A percentile compares a stretch with the other conserved stretches of the same genome.
Evolutionary conservation across 768 basidiomycete species (phyloP).

Genomic region (Auriculariales sp.): DNA sequence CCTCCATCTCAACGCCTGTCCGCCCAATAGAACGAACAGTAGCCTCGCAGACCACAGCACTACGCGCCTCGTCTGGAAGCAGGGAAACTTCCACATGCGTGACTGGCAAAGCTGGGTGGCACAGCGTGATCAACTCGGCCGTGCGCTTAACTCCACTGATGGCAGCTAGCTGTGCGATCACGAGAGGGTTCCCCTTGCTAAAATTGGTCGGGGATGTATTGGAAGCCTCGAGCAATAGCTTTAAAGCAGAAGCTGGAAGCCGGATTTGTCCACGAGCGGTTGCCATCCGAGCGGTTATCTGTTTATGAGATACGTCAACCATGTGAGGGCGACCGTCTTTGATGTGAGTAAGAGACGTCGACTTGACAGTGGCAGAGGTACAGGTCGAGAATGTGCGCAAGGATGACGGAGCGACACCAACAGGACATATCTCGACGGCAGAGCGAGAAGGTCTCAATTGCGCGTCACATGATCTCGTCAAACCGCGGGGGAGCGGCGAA

Average conservation of each 20-base stretch:
- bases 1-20: constrained; percentile 91
- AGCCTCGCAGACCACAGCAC: constrained; percentile 44
- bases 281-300: constrained; percentile 47
- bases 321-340: constrained; percentile 62
- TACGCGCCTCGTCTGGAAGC: constrained; percentile 23
- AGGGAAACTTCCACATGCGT: constrained; percentile 56
- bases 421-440: neutral
- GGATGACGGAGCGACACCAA: too few species aligned
- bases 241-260: constrained; percentile 49
- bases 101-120: constrained; percentile 59
- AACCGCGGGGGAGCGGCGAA: too few species aligned
- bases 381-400: too few species aligned
- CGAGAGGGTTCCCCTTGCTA: constrained; percentile 55
- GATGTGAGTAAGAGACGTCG: constrained; percentile 75
- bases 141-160: constrained; percentile 84
- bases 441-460: neutral
- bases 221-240: constrained; percentile 31
- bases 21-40: constrained; percentile 64
- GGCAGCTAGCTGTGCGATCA: constrained; percentile 69
- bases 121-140: constrained; percentile 70
- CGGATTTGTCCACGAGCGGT: constrained; percentile 61
- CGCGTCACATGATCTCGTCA: constrained; percentile 2
- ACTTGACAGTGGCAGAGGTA: too few species aligned
- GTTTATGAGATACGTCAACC: constrained; percentile 68
- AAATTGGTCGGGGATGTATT: constrained; percentile 2